A percentile compares a stretch with the other conserved stretches of the same genome.
phyloP scores from a whole-genome alignment of 2,329 filamentous ascomycete species.

The Clonostachys solani region DNA sequence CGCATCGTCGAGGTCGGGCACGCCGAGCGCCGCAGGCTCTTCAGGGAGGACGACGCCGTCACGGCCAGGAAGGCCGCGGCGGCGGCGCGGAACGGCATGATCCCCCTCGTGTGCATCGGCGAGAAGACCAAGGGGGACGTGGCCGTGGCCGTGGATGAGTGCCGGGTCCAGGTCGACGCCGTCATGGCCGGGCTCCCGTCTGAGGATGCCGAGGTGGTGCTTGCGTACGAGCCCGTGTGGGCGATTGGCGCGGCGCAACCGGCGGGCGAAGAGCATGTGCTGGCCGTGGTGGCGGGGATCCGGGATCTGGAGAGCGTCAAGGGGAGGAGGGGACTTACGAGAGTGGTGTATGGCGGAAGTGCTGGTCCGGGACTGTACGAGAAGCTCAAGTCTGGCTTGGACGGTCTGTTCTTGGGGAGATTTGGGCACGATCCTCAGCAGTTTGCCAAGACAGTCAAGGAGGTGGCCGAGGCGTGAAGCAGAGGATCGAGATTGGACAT shows the following conservation, averaged over 20 bases:
- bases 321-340: constrained; percentile 49
- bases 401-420: constrained; percentile 76
- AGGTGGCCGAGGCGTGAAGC: constrained; percentile 51
- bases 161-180: constrained; percentile 57
- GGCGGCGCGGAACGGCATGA: constrained; percentile 62
- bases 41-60: constrained; percentile 68
- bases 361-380: constrained; percentile 75
- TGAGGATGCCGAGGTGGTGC: constrained; percentile 61
- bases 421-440: constrained; percentile 76
- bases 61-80: constrained; percentile 68
- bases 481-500: background rate
- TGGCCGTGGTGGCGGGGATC: constrained; percentile 63
- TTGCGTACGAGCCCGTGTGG: constrained; percentile 89
- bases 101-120: constrained; percentile 77
- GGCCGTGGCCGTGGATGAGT: constrained; percentile 65
- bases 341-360: constrained; percentile 79
- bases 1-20: constrained; percentile 76
- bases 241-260: constrained; percentile 75
- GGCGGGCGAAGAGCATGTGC: constrained; percentile 68
- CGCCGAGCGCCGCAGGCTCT: constrained; percentile 69
- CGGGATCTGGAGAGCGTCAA: constrained; percentile 46
- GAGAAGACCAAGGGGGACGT: constrained; percentile 54
- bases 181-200: constrained; percentile 58
- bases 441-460: constrained; percentile 66
- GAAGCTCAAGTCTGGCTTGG: constrained; percentile 63